These are phyloP conservation scores for Sphaerostilbella broomeana DNA, from an alignment of 2,329 filamentous ascomycete species.

Conservation along the genomic window DNA sequence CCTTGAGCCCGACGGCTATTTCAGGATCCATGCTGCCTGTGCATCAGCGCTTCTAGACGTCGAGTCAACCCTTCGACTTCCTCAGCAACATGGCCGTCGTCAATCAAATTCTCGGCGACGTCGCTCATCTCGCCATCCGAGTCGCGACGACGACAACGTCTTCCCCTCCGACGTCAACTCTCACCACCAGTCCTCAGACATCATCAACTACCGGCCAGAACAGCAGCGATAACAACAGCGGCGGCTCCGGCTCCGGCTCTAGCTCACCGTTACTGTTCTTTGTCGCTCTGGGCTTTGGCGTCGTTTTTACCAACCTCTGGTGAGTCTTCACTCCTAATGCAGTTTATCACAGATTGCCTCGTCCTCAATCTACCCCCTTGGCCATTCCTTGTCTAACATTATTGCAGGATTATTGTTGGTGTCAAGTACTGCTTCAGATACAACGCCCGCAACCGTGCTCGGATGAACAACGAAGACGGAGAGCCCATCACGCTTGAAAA, in stretches of 20 bases:
- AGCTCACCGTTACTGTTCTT: slow-evolving; percentile 62
- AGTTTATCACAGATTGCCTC: no score
- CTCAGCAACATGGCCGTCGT: slow-evolving; percentile 28
- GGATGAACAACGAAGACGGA: slow-evolving; percentile 71
- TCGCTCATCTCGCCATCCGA: slow-evolving; percentile 31
- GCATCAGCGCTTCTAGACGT: slow-evolving; percentile 7
- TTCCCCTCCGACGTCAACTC: slow-evolving; percentile 14
- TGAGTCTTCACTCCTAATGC: slow-evolving; percentile 48
- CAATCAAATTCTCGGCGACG: slow-evolving; percentile 31
- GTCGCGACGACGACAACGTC: slow-evolving; percentile 18
- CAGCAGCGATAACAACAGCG: slow-evolving; percentile 17
- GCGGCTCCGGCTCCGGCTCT: slow-evolving; percentile 22
- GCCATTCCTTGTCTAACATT: no score
- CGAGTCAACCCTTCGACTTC: slow-evolving; percentile 4
- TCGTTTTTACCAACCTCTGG: slow-evolving; percentile 98
- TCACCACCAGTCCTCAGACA: slow-evolving; percentile 12
- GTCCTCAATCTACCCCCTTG: no score
- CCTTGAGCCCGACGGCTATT: slow-evolving; percentile 6
- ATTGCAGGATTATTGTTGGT: slow-evolving; percentile 88
- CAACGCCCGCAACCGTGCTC: slow-evolving; percentile 82
- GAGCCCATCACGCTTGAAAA: slow-evolving; percentile 83
- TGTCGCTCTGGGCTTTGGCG: slow-evolving; percentile 90
- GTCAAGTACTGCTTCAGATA: slow-evolving; percentile 99
- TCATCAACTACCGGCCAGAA: slow-evolving; percentile 12
- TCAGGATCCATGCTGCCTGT: slow-evolving; percentile 10